Evolutionary conservation across 768 basidiomycete genomes (phyloP), one percentile per base, ranked within the genome.

Genomic region (Auriscalpium orientale): DNA sequence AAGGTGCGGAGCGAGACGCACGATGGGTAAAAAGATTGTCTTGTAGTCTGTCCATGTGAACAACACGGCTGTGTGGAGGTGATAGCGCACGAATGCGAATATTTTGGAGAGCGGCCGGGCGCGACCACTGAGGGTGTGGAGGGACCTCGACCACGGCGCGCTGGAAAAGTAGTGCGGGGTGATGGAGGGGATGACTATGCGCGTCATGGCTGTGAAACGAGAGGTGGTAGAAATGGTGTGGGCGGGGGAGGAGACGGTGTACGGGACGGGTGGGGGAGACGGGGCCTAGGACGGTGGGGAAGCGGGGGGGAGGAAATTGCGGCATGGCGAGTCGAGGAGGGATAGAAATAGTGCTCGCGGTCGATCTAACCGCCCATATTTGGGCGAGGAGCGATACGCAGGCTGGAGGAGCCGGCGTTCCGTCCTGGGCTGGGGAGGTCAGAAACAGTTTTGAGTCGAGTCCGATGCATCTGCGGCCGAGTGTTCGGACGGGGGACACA

Each of bases 1-100:
- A 21, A 45, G 38, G 1, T 12, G n/a, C 11, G 34, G 47, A 22
- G 33, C 12, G 18, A 21, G 1, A 50, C 67, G 35, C 21, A 66
- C 67, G 35, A 68, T 59, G 3, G 67, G 67, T n/a, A 68, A 49
- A 10, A 68, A 51, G 11, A 67, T 61, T 9, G 67, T 67, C 54
- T 67, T 67, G 52, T 61, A 66, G 53, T 68, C 67, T 20, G 67
- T 61, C 61, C 62, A 63, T 12, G 67, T 68, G 51, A 68, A 68
- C n/a, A 68, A 56, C 28, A 67, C 55, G 20, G 62, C 56, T 36
- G 64, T 65, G 48, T 62, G 54, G 4, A 65, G 22, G 37, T 65
- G 57, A 28, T 59, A 57, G 40, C n/a, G 28, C 16, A 47, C 56
- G 9, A 53, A 28, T 28, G 28, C 28, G 28, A 28, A 28, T 28